These are phyloP conservation scores for Cadophora sp. DNA, from an alignment of 2,329 filamentous ascomycete species.

Conservation along the genomic window DNA sequence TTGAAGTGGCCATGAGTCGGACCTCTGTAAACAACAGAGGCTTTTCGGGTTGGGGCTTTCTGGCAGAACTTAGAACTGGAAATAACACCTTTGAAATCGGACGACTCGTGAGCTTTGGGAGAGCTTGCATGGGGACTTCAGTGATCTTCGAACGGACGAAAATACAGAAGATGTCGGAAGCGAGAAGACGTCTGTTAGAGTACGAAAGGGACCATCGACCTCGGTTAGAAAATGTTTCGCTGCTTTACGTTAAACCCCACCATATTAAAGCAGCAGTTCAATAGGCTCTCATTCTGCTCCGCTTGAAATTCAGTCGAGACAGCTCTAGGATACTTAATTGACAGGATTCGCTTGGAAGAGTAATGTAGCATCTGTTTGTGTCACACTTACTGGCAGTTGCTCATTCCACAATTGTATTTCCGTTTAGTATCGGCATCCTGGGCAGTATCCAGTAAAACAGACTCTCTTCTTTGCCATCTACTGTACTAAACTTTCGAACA, in stretches of 20 bases:
- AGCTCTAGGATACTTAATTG: too few species aligned
- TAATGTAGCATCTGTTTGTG: too few species aligned
- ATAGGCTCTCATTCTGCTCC: neutral
- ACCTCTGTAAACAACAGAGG: neutral
- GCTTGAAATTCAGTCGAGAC: neutral
- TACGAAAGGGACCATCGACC: neutral
- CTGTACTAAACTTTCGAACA: neutral
- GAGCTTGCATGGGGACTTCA: neutral
- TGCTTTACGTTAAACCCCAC: neutral
- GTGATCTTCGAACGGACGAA: neutral
- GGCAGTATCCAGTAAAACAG: neutral
- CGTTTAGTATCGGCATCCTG: neutral
- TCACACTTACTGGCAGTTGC: too few species aligned
- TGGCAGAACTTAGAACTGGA: neutral
- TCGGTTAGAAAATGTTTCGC: conserved; percentile 12
- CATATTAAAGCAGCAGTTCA: neutral
- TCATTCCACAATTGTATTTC: neutral
- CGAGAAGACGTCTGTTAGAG: neutral
- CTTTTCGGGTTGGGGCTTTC: neutral
- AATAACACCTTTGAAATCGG: neutral
- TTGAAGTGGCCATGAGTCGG: conserved; percentile 16
- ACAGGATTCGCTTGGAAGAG: neutral
- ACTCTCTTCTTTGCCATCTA: neutral
- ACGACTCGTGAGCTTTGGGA: neutral
- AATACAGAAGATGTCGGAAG: conserved; percentile 8